Conservation (phyloP, 176 grass and related monocot genomes). For the maize (Zea mays) region DNA sequence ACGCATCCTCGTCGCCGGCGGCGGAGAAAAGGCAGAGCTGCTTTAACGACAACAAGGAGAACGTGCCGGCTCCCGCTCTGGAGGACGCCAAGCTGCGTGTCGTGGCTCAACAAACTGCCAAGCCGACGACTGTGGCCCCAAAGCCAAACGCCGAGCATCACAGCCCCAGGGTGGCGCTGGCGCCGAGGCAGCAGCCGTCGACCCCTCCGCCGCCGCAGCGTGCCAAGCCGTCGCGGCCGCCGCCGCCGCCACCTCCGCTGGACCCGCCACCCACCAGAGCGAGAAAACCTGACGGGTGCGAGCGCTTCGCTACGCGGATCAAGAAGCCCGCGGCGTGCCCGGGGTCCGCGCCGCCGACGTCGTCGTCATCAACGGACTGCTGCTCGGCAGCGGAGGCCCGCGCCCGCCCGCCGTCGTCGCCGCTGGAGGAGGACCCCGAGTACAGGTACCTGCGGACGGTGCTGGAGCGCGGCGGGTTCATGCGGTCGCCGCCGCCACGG, state of each 20-base stretch:
- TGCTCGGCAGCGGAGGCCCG: not conserved
- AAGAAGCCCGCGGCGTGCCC: constrained; percentile 40
- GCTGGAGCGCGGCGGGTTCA: constrained; percentile 58
- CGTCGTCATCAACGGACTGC: too few species aligned
- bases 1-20: not conserved
- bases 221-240: constrained; percentile 38
- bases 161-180: constrained; percentile 25
- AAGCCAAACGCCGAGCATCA: not conserved
- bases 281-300: constrained; percentile 48
- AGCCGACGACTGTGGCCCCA: not conserved
- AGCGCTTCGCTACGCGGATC: constrained; percentile 77
- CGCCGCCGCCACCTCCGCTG: constrained; percentile 49
- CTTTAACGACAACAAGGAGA: constrained; percentile 25
- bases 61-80: not conserved
- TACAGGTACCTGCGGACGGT: constrained; percentile 58
- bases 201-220: constrained; percentile 7
- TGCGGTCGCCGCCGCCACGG: not conserved
- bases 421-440: constrained; percentile 56
- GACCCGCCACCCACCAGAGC: not conserved
- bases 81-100: constrained; percentile 2
- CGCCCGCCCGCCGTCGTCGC: not conserved
- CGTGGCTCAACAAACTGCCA: constrained; percentile 1
- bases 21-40: not conserved
- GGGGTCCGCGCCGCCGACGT: not conserved
- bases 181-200: not conserved